Evolutionary conservation across 176 grass and related monocot genomes (phyloP), one percentile per base, ranked within the genome.

Genomic region (Thinopyrum elongatum): DNA sequence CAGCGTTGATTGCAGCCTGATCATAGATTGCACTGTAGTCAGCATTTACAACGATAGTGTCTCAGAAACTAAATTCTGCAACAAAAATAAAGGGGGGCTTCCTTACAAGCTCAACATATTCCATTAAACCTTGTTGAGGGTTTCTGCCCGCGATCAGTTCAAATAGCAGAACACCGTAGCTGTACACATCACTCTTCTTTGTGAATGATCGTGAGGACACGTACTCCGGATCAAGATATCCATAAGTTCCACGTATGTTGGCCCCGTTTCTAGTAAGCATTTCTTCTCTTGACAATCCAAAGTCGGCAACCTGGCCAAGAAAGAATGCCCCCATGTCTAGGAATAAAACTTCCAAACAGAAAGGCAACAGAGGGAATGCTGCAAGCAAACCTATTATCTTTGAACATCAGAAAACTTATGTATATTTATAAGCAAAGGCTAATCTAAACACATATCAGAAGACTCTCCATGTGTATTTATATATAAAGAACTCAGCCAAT

Each of bases 111-210:
- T 96, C 97, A 21, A 96, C 90, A 80, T 96, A 99, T 82, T 96
- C 97, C 94, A 99, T 99, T 70, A 99, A 92, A 76, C 97, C 97
- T 76, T 99, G 97, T 81, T 96, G 97, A 17, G 97, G 97, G 49
- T 94, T 99, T 65, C 97, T 88, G 66, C 97, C 90, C 55, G 97
- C 86, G 62, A 99, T 91, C 80, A 99, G 77, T 83, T 99, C 97
- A 66, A 99, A 94, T 67, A 99, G 76, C 85, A 99, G 86, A 65
- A 99, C 91, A 7, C 97, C 95, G 28, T 90, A 98, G 87, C 95
- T 95, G 70, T 98, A 98, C 57, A 99, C 97, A 78, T 99, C 97
- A 78, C 94, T 99, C 89, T 99, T 99, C 86, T 99, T 96, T 3
- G 97, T 99, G 73, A 94, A 99, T 26, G 92, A 94, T 22, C 90